phyloP scores from a whole-genome alignment of 805 yeast species.

The Yamadazyma ubonensis region DNA sequence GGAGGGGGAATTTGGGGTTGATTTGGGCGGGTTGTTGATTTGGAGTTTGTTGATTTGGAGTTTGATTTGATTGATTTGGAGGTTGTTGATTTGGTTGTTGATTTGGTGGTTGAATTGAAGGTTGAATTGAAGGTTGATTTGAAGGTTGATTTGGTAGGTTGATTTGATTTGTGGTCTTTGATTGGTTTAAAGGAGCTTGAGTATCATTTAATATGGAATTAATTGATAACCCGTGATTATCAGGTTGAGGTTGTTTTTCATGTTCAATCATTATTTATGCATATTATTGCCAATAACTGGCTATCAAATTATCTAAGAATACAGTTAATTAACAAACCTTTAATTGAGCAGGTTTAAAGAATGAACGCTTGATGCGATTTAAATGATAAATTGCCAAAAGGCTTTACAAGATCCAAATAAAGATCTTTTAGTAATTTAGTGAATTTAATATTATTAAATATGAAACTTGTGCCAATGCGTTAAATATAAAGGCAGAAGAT shows the following conservation, averaged over 20 bases:
- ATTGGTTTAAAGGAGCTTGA: no score
- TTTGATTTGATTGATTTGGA: neutral
- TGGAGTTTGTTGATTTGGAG: neutral
- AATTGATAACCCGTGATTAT: conserved; percentile 4
- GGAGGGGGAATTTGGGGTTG: neutral
- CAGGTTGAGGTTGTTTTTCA: conserved; percentile 2
- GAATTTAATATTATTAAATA: neutral
- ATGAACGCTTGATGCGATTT: no score
- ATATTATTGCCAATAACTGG: neutral
- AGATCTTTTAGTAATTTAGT: no score
- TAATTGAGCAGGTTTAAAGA: no score
- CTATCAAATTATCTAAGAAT: neutral
- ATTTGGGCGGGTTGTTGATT: neutral
- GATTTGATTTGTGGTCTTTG: no score
- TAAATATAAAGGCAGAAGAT: conserved; percentile 1
- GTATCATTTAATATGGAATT: conserved; percentile 5
- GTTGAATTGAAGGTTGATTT: no score
- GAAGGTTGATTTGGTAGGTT: no score
- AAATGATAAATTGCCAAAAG: neutral
- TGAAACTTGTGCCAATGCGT: conserved; percentile 1
- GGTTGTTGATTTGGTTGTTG: neutral
- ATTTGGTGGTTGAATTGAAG: neutral
- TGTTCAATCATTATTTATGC: conserved; percentile 3
- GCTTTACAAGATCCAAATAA: no score
- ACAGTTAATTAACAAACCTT: neutral